A percentile compares a stretch with the other conserved stretches of the same genome.
phyloP scores from a whole-genome alignment of 345 rosid genomes.

The Eucalyptus erythrocorys region DNA sequence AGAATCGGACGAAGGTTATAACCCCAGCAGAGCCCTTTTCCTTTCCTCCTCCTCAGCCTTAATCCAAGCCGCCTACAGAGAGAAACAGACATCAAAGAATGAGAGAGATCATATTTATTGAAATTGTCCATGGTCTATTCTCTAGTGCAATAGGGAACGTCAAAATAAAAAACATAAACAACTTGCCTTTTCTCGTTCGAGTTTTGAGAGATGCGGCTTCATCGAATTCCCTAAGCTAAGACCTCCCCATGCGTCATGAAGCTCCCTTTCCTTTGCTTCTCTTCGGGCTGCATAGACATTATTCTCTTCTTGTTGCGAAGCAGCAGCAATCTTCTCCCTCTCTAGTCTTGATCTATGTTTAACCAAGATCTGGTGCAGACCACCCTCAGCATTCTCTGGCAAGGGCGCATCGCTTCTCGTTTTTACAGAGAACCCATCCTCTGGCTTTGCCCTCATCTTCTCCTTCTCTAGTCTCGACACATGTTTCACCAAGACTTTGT shows the following conservation, averaged over 20 bases:
- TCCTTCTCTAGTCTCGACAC: slow-evolving; percentile 68
- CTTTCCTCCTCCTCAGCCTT: slow-evolving; percentile 84
- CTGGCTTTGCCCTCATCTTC: slow-evolving; percentile 23
- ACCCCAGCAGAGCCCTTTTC: slow-evolving; percentile 9
- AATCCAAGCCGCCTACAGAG: slow-evolving; percentile 70
- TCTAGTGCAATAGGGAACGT: not conserved
- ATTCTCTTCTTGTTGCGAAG: slow-evolving; percentile 8
- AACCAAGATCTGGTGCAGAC: slow-evolving; percentile 40
- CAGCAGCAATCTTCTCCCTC: slow-evolving; percentile 38
- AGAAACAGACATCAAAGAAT: not conserved
- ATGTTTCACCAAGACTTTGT: slow-evolving; percentile 76
- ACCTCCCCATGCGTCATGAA: slow-evolving; percentile 91
- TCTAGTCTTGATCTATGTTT: slow-evolving; percentile 52
- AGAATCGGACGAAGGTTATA: not conserved
- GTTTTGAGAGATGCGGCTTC: slow-evolving; percentile 57
- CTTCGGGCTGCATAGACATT: slow-evolving; percentile 28
- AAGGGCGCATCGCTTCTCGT: slow-evolving; percentile 11
- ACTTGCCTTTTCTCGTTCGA: slow-evolving; percentile 77
- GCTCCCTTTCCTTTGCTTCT: slow-evolving; percentile 67
- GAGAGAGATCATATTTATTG: not conserved
- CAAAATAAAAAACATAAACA: not conserved
- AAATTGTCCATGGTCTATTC: not conserved
- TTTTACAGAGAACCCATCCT: slow-evolving; percentile 14
- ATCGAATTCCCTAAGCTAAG: slow-evolving; percentile 70
- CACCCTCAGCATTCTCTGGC: slow-evolving; percentile 18